These are phyloP conservation scores for Aureobasidium melanogenum DNA, from an alignment of 2,329 filamentous ascomycete species.

Conservation along the genomic window DNA sequence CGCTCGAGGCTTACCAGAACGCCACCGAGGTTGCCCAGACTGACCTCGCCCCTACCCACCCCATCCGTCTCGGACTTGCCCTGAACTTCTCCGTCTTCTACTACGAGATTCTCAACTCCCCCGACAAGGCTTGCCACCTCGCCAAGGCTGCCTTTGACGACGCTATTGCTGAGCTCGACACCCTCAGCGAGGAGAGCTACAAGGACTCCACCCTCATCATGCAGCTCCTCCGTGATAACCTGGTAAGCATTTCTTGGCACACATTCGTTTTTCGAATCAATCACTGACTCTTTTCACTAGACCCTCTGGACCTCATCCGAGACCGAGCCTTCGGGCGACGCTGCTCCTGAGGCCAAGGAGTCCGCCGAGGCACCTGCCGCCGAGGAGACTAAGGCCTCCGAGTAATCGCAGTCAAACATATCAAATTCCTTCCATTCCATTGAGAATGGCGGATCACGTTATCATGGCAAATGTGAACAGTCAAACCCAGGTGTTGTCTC, in stretches of 20 bases:
- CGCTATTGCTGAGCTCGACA: slow-evolving; percentile 96
- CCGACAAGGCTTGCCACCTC: slow-evolving; percentile 95
- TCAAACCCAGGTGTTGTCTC: slow-evolving; percentile 12
- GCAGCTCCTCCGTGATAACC: slow-evolving; percentile 95
- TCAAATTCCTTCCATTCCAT: slow-evolving; percentile 4
- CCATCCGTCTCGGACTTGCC: slow-evolving; percentile 83
- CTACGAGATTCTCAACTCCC: slow-evolving; percentile 99
- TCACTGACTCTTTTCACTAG: slow-evolving; percentile 40
- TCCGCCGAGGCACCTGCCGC: slow-evolving; percentile 45
- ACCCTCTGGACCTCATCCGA: slow-evolving; percentile 99
- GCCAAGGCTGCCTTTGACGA: slow-evolving; percentile 95
- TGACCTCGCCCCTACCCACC: slow-evolving; percentile 83
- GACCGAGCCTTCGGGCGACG: slow-evolving; percentile 66
- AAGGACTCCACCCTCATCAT: slow-evolving; percentile 98
- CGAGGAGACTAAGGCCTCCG: slow-evolving; percentile 38
- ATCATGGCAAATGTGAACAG: slow-evolving; percentile 13
- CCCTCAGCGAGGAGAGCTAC: slow-evolving; percentile 96
- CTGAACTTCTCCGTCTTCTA: slow-evolving; percentile 99
- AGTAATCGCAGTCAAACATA: slow-evolving; percentile 22
- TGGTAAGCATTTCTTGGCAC: slow-evolving; percentile 46
- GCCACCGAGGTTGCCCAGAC: slow-evolving; percentile 85
- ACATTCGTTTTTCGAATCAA: neutral
- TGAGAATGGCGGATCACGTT: slow-evolving; percentile 10
- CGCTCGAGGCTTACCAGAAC: slow-evolving; percentile 93
- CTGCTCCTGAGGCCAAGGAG: slow-evolving; percentile 39